phyloP scores from a whole-genome alignment of 441 rosid genomes.

The Breynia disticha region DNA sequence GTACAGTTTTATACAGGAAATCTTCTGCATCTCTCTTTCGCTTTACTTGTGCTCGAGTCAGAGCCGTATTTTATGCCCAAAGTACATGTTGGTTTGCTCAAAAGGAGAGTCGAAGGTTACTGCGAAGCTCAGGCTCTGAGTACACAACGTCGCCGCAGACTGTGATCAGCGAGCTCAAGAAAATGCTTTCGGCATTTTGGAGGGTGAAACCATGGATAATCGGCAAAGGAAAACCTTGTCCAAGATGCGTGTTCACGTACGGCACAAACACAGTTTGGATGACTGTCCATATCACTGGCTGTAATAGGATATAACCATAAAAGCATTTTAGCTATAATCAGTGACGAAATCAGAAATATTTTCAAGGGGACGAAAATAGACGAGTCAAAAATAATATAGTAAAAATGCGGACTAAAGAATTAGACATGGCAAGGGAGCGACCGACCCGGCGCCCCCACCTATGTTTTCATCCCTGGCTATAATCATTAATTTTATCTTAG shows the following conservation, averaged over 20 bases:
- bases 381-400: no score
- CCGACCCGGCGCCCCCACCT: no score
- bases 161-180: constrained; percentile 42
- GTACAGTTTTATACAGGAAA: not conserved
- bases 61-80: not conserved
- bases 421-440: no score
- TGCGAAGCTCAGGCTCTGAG: constrained; percentile 20
- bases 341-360: not conserved
- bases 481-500: not conserved
- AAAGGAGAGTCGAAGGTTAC: constrained; percentile 1
- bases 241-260: constrained; percentile 50
- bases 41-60: not conserved
- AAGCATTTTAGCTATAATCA: not conserved
- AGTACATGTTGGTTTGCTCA: not conserved
- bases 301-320: constrained; percentile 19
- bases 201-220: constrained; percentile 78
- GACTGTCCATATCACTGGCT: constrained; percentile 84
- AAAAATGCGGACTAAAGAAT: no score
- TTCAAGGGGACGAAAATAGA: not conserved
- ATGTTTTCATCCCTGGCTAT: no score
- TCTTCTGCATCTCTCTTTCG: not conserved
- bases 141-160: constrained; percentile 58
- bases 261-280: constrained; percentile 78
- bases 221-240: constrained; percentile 77
- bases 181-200: constrained; percentile 43